These are phyloP conservation scores for Cryptosporidium ryanae DNA, from an alignment of 169 alveolate genomes.

Conservation along the genomic window DNA sequence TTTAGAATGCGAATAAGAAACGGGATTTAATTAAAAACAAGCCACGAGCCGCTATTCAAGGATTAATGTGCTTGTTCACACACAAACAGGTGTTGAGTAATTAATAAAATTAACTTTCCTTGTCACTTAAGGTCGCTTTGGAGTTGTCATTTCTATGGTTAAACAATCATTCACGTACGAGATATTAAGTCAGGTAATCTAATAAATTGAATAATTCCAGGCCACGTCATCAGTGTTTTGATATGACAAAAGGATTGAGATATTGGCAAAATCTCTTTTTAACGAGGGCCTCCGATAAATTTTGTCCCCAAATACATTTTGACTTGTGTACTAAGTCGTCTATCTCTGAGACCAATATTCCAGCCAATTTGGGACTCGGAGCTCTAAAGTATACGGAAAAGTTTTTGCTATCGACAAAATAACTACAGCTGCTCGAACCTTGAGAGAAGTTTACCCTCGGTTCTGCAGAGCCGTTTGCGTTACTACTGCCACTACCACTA, in stretches of 20 bases:
- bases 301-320: constrained; percentile 45
- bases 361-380: constrained; percentile 56
- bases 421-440: background rate
- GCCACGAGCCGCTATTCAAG: too few relatives aligned
- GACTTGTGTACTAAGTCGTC: constrained; percentile 46
- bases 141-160: too few relatives aligned
- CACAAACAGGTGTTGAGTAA: too few relatives aligned
- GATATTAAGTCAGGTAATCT: too few relatives aligned
- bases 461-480: background rate
- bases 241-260: background rate
- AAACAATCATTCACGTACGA: too few relatives aligned
- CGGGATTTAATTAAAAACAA: too few relatives aligned
- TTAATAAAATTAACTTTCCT: too few relatives aligned
- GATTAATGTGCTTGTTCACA: too few relatives aligned
- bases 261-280: constrained; percentile 58
- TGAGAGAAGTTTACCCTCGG: background rate
- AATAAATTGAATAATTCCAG: too few relatives aligned
- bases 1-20: too few relatives aligned
- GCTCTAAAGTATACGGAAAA: constrained; percentile 38
- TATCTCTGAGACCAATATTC: constrained; percentile 58
- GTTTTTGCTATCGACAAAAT: constrained; percentile 49
- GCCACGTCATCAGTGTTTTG: too few relatives aligned
- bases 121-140: too few relatives aligned
- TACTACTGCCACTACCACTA: background rate
- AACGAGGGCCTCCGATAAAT: constrained; percentile 18